Percentiles rank a stretch among this genome's conserved stretches.
Evolutionary conservation across 805 yeast species (phyloP).

Genomic region (Hemisphaericaspora nanyangensis): DNA sequence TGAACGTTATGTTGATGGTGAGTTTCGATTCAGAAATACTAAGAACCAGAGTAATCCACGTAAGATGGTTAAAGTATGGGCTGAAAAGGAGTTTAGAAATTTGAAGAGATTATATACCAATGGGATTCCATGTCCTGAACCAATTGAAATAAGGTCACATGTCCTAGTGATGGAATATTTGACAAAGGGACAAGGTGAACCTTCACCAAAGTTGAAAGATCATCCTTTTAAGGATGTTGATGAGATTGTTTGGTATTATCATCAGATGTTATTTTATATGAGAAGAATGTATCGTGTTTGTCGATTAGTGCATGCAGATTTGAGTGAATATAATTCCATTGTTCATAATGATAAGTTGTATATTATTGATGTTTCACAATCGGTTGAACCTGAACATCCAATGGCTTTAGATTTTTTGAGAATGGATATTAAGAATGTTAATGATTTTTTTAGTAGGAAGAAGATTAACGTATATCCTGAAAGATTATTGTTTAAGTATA

Average conservation of each 20-base stretch:
- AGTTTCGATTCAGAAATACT: conserved; percentile 82
- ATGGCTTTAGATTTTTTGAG: conserved; percentile 91
- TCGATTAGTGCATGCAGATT: conserved; percentile 91
- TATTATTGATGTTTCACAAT: conserved; percentile 94
- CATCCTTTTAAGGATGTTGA: conserved; percentile 68
- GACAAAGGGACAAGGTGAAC: conserved; percentile 75
- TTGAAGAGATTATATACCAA: conserved; percentile 72
- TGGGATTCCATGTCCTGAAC: conserved; percentile 93
- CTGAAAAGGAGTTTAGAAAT: conserved; percentile 94
- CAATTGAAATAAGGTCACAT: conserved; percentile 82
- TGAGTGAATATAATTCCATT: conserved; percentile 89
- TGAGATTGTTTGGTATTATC: conserved; percentile 64
- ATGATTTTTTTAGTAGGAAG: conserved; percentile 73
- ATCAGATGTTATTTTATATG: conserved; percentile 78
- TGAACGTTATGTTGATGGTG: conserved; percentile 95
- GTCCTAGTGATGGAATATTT: conserved; percentile 93
- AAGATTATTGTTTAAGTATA: conserved; percentile 73
- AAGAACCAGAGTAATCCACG: conserved; percentile 89
- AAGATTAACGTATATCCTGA: conserved; percentile 80
- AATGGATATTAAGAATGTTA: conserved; percentile 96
- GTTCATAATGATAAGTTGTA: conserved; percentile 76
- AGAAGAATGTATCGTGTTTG: conserved; percentile 84
- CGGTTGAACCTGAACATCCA: conserved; percentile 97
- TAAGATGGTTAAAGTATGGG: conserved; percentile 98
- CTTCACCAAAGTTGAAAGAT: conserved; percentile 87